A percentile compares a stretch with the other conserved stretches of the same genome.
Evolutionary conservation across 257 asterid species (phyloP).

Genomic region (Coffea canephora): DNA sequence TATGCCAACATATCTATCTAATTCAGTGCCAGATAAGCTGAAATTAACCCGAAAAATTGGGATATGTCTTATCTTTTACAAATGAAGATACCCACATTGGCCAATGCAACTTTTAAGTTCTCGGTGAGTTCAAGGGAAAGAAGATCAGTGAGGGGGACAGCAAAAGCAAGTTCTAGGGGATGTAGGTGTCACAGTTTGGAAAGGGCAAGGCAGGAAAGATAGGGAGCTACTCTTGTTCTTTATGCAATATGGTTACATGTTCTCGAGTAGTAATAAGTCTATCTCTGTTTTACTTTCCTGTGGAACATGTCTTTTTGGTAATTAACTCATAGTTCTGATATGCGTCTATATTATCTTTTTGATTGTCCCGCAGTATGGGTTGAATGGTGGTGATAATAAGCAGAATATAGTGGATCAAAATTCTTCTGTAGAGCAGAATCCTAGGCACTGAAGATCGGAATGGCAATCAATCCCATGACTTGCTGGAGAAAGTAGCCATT

Average conservation of each 20-base stretch:
- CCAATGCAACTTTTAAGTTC: neutral
- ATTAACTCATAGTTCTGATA: neutral
- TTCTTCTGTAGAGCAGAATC: slow-evolving; percentile 3
- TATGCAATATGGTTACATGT: neutral
- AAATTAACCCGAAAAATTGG: neutral
- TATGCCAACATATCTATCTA: neutral
- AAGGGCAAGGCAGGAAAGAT: neutral
- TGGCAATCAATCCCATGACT: neutral
- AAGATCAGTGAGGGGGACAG: neutral
- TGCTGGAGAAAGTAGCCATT: neutral
- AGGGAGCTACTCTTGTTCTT: neutral
- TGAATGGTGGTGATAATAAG: slow-evolving; percentile 3
- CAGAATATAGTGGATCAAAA: neutral
- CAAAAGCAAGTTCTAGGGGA: neutral
- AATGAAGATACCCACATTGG: neutral
- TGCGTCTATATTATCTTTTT: neutral
- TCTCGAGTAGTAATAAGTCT: neutral
- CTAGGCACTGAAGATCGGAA: slow-evolving; percentile 10
- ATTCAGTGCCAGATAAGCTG: neutral
- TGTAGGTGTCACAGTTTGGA: neutral
- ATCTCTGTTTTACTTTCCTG: neutral
- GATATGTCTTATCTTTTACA: neutral
- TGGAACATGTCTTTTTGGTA: neutral
- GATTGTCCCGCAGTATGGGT: slow-evolving; percentile 5
- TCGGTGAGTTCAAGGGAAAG: neutral